Base-by-base conservation (phyloP, 306 rosid species). In the Quercus berberidifolia region DNA sequence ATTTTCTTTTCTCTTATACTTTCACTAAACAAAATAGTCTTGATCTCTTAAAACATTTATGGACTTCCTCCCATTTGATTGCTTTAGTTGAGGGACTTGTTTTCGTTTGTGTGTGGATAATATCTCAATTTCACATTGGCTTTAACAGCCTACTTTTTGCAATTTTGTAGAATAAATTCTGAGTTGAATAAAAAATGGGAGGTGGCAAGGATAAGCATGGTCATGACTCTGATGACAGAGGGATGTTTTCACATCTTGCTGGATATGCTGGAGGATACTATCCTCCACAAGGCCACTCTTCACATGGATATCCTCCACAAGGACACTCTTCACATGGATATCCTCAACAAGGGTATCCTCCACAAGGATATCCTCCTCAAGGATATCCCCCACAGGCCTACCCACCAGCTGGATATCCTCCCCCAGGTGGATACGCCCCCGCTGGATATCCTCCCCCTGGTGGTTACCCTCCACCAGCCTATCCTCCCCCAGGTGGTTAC, bases 231-330 rank as follows among this genome's bases (percentile, higher is more conserved):
- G 73, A 59, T 52, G 89, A 85, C 55, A 88, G 38, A 69, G 86
- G 89, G 43, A 2, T 80, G n/a, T 88, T 67, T 80, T 78, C 89
- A 65, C 82, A 83, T 30, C 13, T 67, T 13, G 21, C 26, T 38
- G 86, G 89, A 4, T 76, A 85, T 85, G 82, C 83, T 77, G 3
- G 63, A 31, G 84, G 86, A 26, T 68, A 87, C 10, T 79, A 79
- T 38, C 86, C 88, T 72, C 78, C 78, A 79, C 62, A n/a, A 14
- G 90, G 78, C 2, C 65, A 84, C 76, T 81, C 82, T 8, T 57
- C 73, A 2, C 1, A 33, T 13, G 83, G 78, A 35, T 64, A 64
- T 49, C 73, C 81, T 15, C 76, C 81, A 23, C 5, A 33, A 15
- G 74, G 78, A 5, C 56, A 84, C 67, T 81, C 82, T 8, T 57